Evolutionary conservation across 345 rosid genomes (phyloP).

Genomic region (Stellera chamaejasme): DNA sequence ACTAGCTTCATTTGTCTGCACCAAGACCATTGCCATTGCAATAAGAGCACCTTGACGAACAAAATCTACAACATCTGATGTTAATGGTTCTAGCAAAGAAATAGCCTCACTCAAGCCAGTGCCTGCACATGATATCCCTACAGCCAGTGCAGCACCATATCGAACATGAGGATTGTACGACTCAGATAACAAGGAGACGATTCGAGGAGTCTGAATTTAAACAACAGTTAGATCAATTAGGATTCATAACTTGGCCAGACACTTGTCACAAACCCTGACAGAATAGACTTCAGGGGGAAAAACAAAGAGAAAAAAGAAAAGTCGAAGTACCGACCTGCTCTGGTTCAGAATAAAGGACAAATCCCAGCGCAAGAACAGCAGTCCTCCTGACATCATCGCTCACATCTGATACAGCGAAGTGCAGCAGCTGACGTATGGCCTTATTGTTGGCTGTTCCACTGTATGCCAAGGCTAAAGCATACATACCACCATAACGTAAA

Average conservation of each 20-base stretch:
- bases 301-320: not conserved
- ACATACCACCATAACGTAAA: constrained; percentile 98
- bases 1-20: constrained; percentile 89
- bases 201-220: constrained; percentile 72
- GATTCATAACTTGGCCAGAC: not conserved
- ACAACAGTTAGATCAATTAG: constrained; percentile 12
- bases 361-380: constrained; percentile 97
- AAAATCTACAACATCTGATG: constrained; percentile 96
- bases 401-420: constrained; percentile 99
- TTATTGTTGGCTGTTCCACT: constrained; percentile 98
- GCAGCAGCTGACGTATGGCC: constrained; percentile 97
- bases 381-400: constrained; percentile 98
- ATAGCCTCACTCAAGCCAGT: constrained; percentile 99
- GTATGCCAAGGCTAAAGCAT: constrained; percentile 94
- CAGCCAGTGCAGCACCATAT: constrained; percentile 99
- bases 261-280: not conserved
- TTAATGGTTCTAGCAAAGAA: constrained; percentile 93
- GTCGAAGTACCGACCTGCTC: constrained; percentile 58
- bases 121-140: constrained; percentile 99
- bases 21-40: constrained; percentile 99
- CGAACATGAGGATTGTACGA: constrained; percentile 99
- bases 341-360: constrained; percentile 94
- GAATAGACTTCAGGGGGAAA: not conserved
- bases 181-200: constrained; percentile 91
- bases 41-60: constrained; percentile 99